phyloP scores from a whole-genome alignment of 768 basidiomycete species.

The Rhodotorula toruloides region DNA sequence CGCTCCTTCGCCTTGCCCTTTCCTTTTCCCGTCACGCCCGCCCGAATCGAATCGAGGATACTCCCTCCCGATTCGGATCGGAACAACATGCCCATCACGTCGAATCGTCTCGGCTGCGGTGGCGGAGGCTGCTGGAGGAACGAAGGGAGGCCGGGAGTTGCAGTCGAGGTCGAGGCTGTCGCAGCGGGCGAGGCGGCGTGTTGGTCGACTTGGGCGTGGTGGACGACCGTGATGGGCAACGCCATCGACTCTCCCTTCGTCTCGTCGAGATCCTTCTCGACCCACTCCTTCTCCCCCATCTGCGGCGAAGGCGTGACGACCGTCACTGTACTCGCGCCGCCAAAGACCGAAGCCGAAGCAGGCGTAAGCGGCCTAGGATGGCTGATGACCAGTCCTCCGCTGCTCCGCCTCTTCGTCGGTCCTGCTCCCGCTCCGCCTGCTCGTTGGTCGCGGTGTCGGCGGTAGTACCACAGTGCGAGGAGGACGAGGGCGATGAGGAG shows the following conservation, averaged over 20 bases:
- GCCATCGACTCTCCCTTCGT: conserved; percentile 12
- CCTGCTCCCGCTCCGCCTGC: conserved; percentile 22
- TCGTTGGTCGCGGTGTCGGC: conserved; percentile 34
- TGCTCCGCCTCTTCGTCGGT: conserved; percentile 15
- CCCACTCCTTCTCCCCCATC: conserved; percentile 5
- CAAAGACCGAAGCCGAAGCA: conserved; percentile 2
- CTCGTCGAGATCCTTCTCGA: neutral
- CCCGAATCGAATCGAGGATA: conserved; percentile 5
- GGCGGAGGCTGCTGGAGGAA: neutral
- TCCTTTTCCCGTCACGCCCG: neutral
- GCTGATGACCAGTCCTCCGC: conserved; percentile 12
- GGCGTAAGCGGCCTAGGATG: conserved; percentile 1
- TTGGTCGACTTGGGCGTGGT: neutral
- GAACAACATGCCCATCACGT: conserved; percentile 32
- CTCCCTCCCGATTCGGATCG: conserved; percentile 16
- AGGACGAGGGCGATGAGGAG: conserved; percentile 43
- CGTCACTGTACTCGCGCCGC: neutral
- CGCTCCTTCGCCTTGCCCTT: conserved; percentile 5
- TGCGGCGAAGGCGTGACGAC: neutral
- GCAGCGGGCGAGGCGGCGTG: conserved; percentile 9
- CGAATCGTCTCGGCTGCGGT: conserved; percentile 26
- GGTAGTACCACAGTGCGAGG: conserved; percentile 44
- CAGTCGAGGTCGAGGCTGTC: neutral
- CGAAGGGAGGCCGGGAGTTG: neutral
- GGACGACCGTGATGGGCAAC: neutral